Conservation (phyloP, 345 rosid genomes). For the Rhizophora mangle region DNA sequence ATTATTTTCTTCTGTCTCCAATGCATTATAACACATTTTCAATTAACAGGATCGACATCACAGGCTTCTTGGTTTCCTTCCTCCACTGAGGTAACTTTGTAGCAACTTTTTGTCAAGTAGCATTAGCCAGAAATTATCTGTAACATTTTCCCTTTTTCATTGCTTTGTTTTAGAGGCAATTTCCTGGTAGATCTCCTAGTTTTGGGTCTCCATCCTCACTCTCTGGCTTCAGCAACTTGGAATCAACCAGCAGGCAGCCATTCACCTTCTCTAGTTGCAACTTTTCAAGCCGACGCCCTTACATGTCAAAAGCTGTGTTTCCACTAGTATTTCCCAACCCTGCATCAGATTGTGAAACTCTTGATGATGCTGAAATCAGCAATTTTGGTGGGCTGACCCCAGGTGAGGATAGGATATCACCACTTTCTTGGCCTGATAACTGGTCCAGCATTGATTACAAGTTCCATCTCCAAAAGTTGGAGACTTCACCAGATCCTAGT, state of each 20-base stretch:
- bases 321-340: slow-evolving; percentile 76
- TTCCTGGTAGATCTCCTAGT: slow-evolving; percentile 39
- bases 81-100: slow-evolving; percentile 48
- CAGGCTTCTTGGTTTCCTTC: slow-evolving; percentile 42
- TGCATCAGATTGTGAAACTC: slow-evolving; percentile 59
- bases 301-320: slow-evolving; percentile 61
- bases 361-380: slow-evolving; percentile 38
- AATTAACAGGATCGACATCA: slow-evolving; percentile 42
- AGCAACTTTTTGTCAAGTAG: slow-evolving; percentile 12
- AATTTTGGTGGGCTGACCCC: slow-evolving; percentile 44
- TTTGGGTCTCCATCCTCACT: slow-evolving; percentile 55
- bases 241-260: slow-evolving; percentile 48
- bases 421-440: slow-evolving; percentile 44
- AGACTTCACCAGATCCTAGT: slow-evolving; percentile 53
- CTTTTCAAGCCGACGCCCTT: slow-evolving; percentile 41
- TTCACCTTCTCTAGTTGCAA: slow-evolving; percentile 34
- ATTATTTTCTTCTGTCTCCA: not conserved
- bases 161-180: slow-evolving; percentile 41
- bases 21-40: slow-evolving; percentile 8
- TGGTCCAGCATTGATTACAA: slow-evolving; percentile 36
- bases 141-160: slow-evolving; percentile 1
- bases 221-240: slow-evolving; percentile 48
- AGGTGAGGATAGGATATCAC: slow-evolving; percentile 45
- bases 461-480: slow-evolving; percentile 46
- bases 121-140: no score